These are phyloP conservation scores for Naganishia cerealis DNA, from an alignment of 1,284 basidiomycete species.

Conservation along the genomic window DNA sequence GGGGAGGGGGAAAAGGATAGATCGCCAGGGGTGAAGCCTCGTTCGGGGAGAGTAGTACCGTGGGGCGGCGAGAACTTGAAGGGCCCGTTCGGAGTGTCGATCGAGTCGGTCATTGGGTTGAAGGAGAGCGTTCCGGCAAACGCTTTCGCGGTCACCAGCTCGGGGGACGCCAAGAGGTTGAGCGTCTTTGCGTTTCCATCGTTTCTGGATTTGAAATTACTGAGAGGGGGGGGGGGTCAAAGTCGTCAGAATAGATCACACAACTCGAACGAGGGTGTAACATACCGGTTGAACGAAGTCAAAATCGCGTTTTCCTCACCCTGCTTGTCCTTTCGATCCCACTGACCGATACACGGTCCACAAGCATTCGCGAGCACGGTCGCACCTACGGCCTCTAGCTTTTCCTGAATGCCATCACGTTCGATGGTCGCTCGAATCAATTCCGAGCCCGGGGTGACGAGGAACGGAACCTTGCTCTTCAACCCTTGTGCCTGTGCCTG, in stretches of 20 bases:
- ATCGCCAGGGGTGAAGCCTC: constrained; percentile 79
- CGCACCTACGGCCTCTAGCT: constrained; percentile 81
- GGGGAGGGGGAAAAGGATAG: constrained; percentile 75
- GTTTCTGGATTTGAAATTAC: constrained; percentile 75
- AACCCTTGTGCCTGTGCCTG: constrained; percentile 85
- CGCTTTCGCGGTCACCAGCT: constrained; percentile 94
- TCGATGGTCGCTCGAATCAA: constrained; percentile 98
- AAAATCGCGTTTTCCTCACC: constrained; percentile 94
- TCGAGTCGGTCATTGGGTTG: constrained; percentile 80
- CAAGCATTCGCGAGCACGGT: constrained; percentile 96
- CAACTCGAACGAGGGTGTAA: not conserved
- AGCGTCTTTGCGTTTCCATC: constrained; percentile 94
- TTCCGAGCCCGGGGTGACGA: constrained; percentile 96
- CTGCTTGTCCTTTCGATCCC: constrained; percentile 89
- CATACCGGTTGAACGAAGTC: constrained; percentile 86
- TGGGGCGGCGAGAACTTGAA: constrained; percentile 86
- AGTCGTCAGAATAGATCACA: constrained; percentile 62
- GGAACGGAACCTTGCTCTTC: constrained; percentile 82
- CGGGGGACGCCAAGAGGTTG: constrained; percentile 98
- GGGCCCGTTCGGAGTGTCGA: constrained; percentile 70
- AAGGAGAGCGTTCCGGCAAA: constrained; percentile 94
- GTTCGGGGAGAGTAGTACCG: constrained; percentile 78
- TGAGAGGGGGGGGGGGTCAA: constrained; percentile 52
- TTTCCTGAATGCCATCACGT: constrained; percentile 80
- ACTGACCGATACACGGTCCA: constrained; percentile 98